These are phyloP conservation scores for Biscogniauxia marginata DNA, from an alignment of 2,329 filamentous ascomycete genomes.

Conservation along the genomic window DNA sequence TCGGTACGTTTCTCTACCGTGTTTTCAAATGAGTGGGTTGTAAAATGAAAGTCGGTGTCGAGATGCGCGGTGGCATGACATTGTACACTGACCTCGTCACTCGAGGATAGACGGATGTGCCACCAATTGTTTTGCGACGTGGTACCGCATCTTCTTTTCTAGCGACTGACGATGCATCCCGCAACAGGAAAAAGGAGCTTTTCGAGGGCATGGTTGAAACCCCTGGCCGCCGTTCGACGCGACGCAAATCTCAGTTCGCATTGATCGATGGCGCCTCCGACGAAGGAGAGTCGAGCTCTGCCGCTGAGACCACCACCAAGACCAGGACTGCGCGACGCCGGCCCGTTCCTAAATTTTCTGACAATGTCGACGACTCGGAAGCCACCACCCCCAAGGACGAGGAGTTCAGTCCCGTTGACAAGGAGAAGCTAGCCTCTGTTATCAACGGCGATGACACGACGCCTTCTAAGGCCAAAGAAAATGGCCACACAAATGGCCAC, in stretches of 20 bases:
- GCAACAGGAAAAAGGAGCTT: conserved; percentile 56
- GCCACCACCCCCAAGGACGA: conserved; percentile 27
- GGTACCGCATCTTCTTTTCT: neutral
- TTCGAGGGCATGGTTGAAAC: conserved; percentile 63
- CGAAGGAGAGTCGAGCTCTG: conserved; percentile 50
- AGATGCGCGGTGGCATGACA: neutral
- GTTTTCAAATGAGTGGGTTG: neutral
- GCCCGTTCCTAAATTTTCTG: conserved; percentile 47
- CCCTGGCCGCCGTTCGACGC: conserved; percentile 45
- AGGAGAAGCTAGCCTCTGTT: conserved; percentile 23
- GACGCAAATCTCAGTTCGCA: conserved; percentile 50
- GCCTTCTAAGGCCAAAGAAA: conserved; percentile 12
- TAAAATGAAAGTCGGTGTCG: neutral
- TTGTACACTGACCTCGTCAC: neutral
- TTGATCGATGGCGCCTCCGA: conserved; percentile 42
- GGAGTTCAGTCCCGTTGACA: conserved; percentile 29
- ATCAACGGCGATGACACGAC: conserved; percentile 14
- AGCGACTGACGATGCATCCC: neutral
- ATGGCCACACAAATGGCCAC: conserved; percentile 19
- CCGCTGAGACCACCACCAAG: conserved; percentile 41
- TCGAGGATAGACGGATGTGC: neutral
- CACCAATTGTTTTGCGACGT: neutral
- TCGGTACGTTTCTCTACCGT: conserved; percentile 11
- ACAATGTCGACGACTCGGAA: conserved; percentile 50
- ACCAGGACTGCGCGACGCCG: conserved; percentile 43